Evolutionary conservation across 2,329 filamentous ascomycete species (phyloP), one percentile per base, ranked within the genome.

Genomic region (Aspergillus neotritici): DNA sequence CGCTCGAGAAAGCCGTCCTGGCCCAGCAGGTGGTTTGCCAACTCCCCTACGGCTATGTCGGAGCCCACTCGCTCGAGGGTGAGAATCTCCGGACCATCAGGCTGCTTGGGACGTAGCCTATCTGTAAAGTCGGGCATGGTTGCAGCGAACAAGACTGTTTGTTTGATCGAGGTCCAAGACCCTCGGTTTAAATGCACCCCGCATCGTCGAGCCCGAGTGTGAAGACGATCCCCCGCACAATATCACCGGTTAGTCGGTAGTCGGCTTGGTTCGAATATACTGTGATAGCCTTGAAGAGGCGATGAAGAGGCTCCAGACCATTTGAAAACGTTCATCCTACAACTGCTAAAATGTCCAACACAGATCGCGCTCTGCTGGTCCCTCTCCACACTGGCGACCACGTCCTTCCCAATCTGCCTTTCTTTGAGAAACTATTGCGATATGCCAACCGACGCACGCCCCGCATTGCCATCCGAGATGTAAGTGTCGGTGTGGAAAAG

Each of bases 1-100:
- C 72, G 64, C 32, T 68, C 56, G 6, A 77, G 62, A 43, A 77
- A 77, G 34, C 66, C 69, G 58, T 76, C 66, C 10, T 66, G 58
- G 4, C 62, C 65, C 2, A 77, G 63, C 0, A 77, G 60, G 48
- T 77, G 71, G 4, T 62, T 48, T 15, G 73, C 66, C 3, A 78
- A 59, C 47, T 74, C 67, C 4, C 71, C 54, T 4, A 69, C 60
- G 5, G 66, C 55, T 28, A 78, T 62, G 37, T 61, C 55, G 13
- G 74, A 77, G 39, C 65, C 59, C 14, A 58, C 56, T 46, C 74
- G 66, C 52, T 77, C 73, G 30, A 64, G 57, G 25, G 66, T 57
- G 9, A 78, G 63, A 21, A 71, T 70, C 12, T 64, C 65, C 15
- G 71, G 67, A 17, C 74, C 75, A 50, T 69, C 63, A 34, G 65